Evolutionary conservation across 768 basidiomycete genomes (phyloP).

Genomic region (Mycena vitilis): DNA sequence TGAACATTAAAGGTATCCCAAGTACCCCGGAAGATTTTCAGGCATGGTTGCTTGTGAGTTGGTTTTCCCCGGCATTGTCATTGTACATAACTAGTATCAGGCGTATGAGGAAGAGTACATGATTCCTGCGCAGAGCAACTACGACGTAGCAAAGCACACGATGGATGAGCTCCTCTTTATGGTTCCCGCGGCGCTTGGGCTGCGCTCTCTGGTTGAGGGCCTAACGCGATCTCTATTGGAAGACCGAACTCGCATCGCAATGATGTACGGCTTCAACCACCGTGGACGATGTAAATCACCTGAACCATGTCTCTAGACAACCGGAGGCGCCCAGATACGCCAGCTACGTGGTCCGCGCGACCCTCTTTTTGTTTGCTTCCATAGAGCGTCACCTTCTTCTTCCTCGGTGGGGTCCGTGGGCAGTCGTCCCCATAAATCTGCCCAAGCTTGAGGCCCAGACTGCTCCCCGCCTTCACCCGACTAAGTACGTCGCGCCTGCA

Average conservation of each 20-base stretch:
- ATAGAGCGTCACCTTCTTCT: slow-evolving; percentile 53
- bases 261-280: slow-evolving; percentile 52
- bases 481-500: slow-evolving; percentile 39
- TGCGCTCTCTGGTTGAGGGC: slow-evolving; percentile 49
- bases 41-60: slow-evolving; percentile 53
- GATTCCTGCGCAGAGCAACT: slow-evolving; percentile 55
- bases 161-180: slow-evolving; percentile 53
- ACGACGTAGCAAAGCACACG: slow-evolving; percentile 53
- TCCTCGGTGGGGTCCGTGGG: slow-evolving; percentile 44
- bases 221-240: slow-evolving; percentile 54
- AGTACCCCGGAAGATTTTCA: slow-evolving; percentile 50
- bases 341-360: slow-evolving; percentile 39
- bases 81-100: slow-evolving; percentile 36
- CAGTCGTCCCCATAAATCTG: slow-evolving; percentile 40
- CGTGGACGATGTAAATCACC: slow-evolving; percentile 9
- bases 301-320: slow-evolving; percentile 40
- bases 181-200: slow-evolving; percentile 51
- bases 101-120: slow-evolving; percentile 55
- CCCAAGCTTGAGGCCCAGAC: slow-evolving; percentile 33
- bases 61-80: background rate
- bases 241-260: slow-evolving; percentile 57
- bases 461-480: slow-evolving; percentile 49
- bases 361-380: slow-evolving; percentile 43
- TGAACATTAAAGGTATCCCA: slow-evolving; percentile 62
- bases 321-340: slow-evolving; percentile 50